Evolutionary conservation across 768 basidiomycete species (phyloP), one percentile per base, ranked within the genome.

Genomic region (Macrolepiota fuliginosa): DNA sequence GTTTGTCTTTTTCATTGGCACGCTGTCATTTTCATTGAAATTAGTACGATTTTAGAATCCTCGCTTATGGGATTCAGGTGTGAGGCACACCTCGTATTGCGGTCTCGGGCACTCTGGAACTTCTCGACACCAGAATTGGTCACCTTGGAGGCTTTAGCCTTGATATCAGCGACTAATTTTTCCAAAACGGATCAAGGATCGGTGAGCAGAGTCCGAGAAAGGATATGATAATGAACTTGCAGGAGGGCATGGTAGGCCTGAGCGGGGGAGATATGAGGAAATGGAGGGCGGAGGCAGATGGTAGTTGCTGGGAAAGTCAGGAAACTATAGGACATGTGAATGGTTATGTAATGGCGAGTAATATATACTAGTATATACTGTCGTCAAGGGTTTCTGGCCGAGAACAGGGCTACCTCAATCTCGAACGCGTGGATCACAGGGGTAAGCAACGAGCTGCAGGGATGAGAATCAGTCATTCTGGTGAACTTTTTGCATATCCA

Each of bases 101-200:
- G 77, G 72, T 89, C 88, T 65, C 79, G 79, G 22, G 85, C 83
- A 71, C 78, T 78, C 63, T 81, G 76, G 56, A 85, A 56, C 68
- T 80, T 85, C 61, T 77, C 75, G 15, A 84, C 78, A 17, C 82
- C 73, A 1, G 79, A 77, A 68, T 84, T 83, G 60, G 87, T 87
- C n/a, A 79, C 86, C 60, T 83, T 85, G 22, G 72, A 70, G 10
- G 90, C 89, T 65, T 83, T 85, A 42, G 82, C 82, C 70, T 88
- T 88, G 54, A 90, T 71, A 49, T 90, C 88, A 58, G 86, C 83
- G 61, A 88, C 86, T 87, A 62, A 42, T 53, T 24, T 49, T 27
- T 12, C 19, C 42, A 45, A 45, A 27, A 25, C 24, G 22, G 25
- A 54, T 22, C 24, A 42, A 51, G 36, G 22, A 52, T 62, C 58